phyloP scores from a whole-genome alignment of 345 rosid species.

The Cochlearia excelsa region DNA sequence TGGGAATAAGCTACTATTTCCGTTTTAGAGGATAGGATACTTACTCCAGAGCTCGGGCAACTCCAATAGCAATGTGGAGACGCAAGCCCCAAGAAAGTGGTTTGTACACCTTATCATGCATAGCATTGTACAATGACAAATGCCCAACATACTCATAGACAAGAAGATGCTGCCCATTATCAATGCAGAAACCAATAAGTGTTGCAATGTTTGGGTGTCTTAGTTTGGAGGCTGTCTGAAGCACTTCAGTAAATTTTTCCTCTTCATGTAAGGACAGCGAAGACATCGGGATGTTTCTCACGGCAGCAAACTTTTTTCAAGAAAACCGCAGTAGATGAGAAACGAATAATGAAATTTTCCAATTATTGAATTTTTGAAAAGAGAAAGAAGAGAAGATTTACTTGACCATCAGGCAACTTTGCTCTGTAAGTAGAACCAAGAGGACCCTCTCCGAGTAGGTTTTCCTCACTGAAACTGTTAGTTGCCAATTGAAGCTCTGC shows the following conservation, averaged over 20 bases:
- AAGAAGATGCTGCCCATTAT: constrained; percentile 73
- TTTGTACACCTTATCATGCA: constrained; percentile 56
- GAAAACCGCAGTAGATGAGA: constrained; percentile 20
- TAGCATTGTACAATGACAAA: constrained; percentile 61
- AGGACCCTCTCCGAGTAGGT: constrained; percentile 76
- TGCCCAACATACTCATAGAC: constrained; percentile 72
- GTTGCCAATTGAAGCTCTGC: constrained; percentile 80
- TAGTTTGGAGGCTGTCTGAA: constrained; percentile 56
- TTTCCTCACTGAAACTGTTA: constrained; percentile 65
- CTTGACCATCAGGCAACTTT: constrained; percentile 68
- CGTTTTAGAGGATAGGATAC: constrained; percentile 30
- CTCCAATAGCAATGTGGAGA: constrained; percentile 68
- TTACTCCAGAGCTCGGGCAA: constrained; percentile 80
- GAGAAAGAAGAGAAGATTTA: constrained; percentile 31
- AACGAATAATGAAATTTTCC: background rate
- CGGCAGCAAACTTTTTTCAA: constrained; percentile 58
- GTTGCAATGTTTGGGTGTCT: constrained; percentile 76
- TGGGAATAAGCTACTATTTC: constrained; percentile 4
- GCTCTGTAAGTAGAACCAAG: constrained; percentile 90
- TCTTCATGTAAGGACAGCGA: constrained; percentile 77
- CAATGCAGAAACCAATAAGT: constrained; percentile 82
- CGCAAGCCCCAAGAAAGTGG: constrained; percentile 80
- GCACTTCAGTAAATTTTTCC: constrained; percentile 65
- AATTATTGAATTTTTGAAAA: constrained; percentile 3
- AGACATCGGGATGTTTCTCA: constrained; percentile 64